phyloP scores from a whole-genome alignment of 805 yeast species.

The Scheffersomyces coipomensis region DNA sequence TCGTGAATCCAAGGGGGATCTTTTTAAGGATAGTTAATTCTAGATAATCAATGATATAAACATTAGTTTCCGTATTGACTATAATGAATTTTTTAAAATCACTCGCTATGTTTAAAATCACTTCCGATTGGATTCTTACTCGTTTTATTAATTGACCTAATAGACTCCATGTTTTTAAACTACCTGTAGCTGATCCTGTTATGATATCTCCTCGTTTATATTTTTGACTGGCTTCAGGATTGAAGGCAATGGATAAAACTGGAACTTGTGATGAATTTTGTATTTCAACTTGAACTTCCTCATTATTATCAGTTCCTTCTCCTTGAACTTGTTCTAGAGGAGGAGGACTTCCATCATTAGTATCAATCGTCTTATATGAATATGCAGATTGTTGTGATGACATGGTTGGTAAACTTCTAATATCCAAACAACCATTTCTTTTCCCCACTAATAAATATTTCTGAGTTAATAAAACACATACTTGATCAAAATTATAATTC shows the following conservation, averaged over 20 bases:
- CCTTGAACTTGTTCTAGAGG: no score
- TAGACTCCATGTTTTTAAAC: slow-evolving; percentile 23
- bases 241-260: slow-evolving; percentile 18
- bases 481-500: slow-evolving; percentile 7
- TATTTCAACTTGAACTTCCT: no score
- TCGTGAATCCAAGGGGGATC: slow-evolving; percentile 14
- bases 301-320: no score
- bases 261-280: slow-evolving; percentile 8
- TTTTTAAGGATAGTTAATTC: slow-evolving; percentile 6
- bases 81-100: slow-evolving; percentile 27
- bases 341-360: slow-evolving; percentile 4
- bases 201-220: slow-evolving; percentile 24
- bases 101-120: slow-evolving; percentile 16
- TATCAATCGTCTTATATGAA: slow-evolving; percentile 13
- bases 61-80: slow-evolving; percentile 11
- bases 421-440: slow-evolving; percentile 23
- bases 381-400: slow-evolving; percentile 20
- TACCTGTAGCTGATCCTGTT: slow-evolving; percentile 21
- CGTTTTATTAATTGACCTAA: slow-evolving; percentile 14
- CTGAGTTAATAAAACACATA: slow-evolving; percentile 24
- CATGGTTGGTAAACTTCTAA: slow-evolving; percentile 32
- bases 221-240: slow-evolving; percentile 16
- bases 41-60: slow-evolving; percentile 18
- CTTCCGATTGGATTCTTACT: slow-evolving; percentile 9
- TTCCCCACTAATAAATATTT: slow-evolving; percentile 29